These are phyloP conservation scores for Exophiala sideris DNA, from an alignment of 2,329 filamentous ascomycete species.

Conservation along the genomic window DNA sequence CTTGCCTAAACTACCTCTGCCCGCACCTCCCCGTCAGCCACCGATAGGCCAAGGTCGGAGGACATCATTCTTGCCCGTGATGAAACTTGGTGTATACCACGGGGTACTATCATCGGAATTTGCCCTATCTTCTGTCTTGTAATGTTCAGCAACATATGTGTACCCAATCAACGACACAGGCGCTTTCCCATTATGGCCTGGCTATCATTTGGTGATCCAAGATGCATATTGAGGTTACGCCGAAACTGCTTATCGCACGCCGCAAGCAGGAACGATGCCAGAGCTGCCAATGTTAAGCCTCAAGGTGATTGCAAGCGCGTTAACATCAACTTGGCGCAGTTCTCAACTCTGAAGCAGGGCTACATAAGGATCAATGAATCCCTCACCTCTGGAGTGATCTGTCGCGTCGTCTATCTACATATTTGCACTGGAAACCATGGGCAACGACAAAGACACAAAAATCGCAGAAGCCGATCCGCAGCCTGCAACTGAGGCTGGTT, in stretches of 20 bases:
- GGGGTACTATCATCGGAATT: neutral
- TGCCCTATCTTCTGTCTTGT: neutral
- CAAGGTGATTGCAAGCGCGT: too few relatives aligned
- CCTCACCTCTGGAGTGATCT: neutral
- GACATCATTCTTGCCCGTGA: neutral
- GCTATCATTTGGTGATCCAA: too few relatives aligned
- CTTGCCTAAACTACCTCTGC: too few relatives aligned
- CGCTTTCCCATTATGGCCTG: neutral
- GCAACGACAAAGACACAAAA: slow-evolving; percentile 8
- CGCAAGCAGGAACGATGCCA: too few relatives aligned
- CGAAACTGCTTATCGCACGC: too few relatives aligned
- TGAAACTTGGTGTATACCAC: neutral
- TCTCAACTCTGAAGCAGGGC: neutral
- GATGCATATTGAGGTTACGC: too few relatives aligned
- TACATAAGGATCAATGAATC: neutral
- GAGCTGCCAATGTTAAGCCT: too few relatives aligned
- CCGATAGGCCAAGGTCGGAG: neutral
- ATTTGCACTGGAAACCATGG: neutral
- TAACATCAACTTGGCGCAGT: neutral
- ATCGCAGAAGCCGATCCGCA: slow-evolving; percentile 6
- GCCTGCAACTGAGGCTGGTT: slow-evolving; percentile 3
- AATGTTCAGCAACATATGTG: too few relatives aligned
- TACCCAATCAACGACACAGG: neutral
- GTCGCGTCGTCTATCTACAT: too few relatives aligned
- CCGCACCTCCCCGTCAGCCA: neutral